phyloP scores from a whole-genome alignment of 768 basidiomycete genomes.

The Leccinum arenicola region DNA sequence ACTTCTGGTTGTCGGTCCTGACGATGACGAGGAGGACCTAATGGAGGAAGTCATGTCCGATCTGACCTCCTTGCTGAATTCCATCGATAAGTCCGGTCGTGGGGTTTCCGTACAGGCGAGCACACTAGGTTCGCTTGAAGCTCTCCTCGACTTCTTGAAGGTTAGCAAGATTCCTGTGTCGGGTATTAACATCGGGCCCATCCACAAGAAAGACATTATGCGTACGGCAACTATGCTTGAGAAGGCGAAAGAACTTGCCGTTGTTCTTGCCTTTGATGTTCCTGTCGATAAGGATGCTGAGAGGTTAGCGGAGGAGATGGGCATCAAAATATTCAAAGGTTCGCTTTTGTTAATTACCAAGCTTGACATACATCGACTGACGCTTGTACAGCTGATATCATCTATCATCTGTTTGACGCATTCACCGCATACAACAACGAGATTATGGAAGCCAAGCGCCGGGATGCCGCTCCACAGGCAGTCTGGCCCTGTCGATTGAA shows the following conservation, averaged over 20 bases:
- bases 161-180: slow-evolving; percentile 95
- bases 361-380: neutral
- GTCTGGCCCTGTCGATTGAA: slow-evolving; percentile 96
- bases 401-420: slow-evolving; percentile 96
- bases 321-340: slow-evolving; percentile 94
- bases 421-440: slow-evolving; percentile 94
- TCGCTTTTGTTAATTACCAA: neutral
- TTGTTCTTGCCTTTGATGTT: slow-evolving; percentile 97
- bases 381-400: slow-evolving; percentile 78
- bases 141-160: slow-evolving; percentile 93
- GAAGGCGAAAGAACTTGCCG: slow-evolving; percentile 91
- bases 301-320: slow-evolving; percentile 88
- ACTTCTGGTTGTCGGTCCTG: slow-evolving; percentile 86
- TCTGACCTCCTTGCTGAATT: slow-evolving; percentile 81
- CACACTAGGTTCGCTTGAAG: slow-evolving; percentile 95
- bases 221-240: slow-evolving; percentile 92
- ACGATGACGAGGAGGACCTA: slow-evolving; percentile 95
- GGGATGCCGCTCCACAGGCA: slow-evolving; percentile 90
- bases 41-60: slow-evolving; percentile 97
- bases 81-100: slow-evolving; percentile 91
- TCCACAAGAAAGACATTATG: slow-evolving; percentile 95
- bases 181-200: slow-evolving; percentile 96
- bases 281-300: slow-evolving; percentile 92
- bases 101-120: slow-evolving; percentile 98
- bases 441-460: slow-evolving; percentile 88